A percentile compares a stretch with the other conserved stretches of the same genome.
Conservation (phyloP, 1,139 yeast genomes). For the Pichia sp. region DNA sequence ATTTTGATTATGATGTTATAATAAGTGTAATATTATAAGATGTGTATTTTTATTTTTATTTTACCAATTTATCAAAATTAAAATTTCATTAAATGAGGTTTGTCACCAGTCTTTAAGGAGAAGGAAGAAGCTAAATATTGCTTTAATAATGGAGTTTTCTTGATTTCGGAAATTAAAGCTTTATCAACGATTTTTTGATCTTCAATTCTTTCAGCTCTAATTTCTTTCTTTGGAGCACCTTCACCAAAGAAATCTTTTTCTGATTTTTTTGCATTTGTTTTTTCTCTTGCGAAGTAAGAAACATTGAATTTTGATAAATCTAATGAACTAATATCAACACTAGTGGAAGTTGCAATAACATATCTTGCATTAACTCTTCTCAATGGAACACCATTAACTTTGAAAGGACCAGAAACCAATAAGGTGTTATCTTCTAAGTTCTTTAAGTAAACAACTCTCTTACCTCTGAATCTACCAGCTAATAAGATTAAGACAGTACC, state of each 20-base stretch:
- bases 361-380: conserved; percentile 99
- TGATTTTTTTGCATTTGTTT: conserved; percentile 64
- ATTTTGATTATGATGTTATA: too few species aligned
- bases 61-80: conserved; percentile 35
- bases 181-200: conserved; percentile 97
- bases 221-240: conserved; percentile 69
- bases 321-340: conserved; percentile 70
- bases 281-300: conserved; percentile 95
- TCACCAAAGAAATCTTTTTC: conserved; percentile 88
- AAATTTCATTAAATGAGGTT: conserved; percentile 97
- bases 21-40: too few species aligned
- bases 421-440: conserved; percentile 97
- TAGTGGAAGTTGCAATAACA: conserved; percentile 98
- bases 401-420: conserved; percentile 98
- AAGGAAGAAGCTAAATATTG: conserved; percentile 95
- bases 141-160: conserved; percentile 96
- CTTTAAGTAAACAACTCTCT: conserved; percentile 98
- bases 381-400: conserved; percentile 99
- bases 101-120: conserved; percentile 98
- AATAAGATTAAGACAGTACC: conserved; percentile 97
- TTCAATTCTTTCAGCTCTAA: conserved; percentile 92
- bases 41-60: not conserved
- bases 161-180: conserved; percentile 87
- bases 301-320: conserved; percentile 89
- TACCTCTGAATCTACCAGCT: conserved; percentile 99